Evolutionary conservation across 2,329 filamentous ascomycete genomes (phyloP), one percentile per base, ranked within the genome.

Genomic region (Sphaerostilbella broomeana): DNA sequence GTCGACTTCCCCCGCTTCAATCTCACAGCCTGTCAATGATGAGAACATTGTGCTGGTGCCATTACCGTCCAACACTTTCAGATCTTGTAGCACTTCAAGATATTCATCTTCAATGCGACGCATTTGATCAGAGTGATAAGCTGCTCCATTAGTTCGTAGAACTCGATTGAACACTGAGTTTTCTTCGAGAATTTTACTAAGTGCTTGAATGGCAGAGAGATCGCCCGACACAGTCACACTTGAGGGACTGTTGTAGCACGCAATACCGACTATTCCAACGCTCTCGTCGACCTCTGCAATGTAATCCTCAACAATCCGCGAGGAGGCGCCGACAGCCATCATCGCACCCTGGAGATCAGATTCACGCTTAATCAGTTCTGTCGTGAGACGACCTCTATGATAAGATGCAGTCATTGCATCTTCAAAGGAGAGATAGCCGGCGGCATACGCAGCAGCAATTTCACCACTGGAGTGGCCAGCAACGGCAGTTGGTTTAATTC

Each of bases 141-240:
- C 67, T 4, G 62, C 62, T n/a, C n/a, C n/a, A 15, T 67, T 62
- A 6, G 70, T 62, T n/a, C 59, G 57, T 4, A 71, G 59, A 5
- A 44, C 46, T 3, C 55, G 44, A 3, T 43, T 40, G 17, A 61
- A 63, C 0, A 57, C 43, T 9, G 31, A 42, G 7, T 59, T 49
- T 4, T 50, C 46, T 4, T 50, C 35, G 11, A 59, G 40, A 24
- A 45, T 24, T 3, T 30, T 25, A 9, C 46, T 42, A 1, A 62
- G 30, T 7, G 48, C 44, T 11, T 55, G 43, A 2, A 65, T 43
- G 3, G 48, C 50, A 3, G 31, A 32, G 2, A 30, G 29, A 20
- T 58, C 53, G 1, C 62, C 62, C 0, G 62, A 61, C 0, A 65
- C 18, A 0, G 63, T 65, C 5, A 57, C 42, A 29, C 52, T 64